Evolutionary conservation across 2,329 filamentous ascomycete species (phyloP), one percentile per base, ranked within the genome.

Genomic region (Myriosclerotinia curreyana): DNA sequence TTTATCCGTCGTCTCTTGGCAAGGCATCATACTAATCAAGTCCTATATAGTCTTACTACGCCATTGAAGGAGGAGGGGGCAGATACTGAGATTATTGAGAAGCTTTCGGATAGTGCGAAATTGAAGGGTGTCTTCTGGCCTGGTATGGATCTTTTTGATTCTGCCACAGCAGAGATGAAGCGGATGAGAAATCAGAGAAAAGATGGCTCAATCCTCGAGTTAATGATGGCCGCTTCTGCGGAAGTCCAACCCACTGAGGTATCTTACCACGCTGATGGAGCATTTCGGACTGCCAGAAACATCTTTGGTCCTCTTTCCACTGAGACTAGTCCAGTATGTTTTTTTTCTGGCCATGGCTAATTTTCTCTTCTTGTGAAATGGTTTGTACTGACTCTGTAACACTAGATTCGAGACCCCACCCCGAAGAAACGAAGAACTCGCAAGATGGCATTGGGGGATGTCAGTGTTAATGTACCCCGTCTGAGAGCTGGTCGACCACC

Each of bases 131-230:
- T 87, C n/a, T 79, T 85, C 54, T 92, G 87, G 81, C 87, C 88
- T 3, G 90, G 90, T 22, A 93, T 93, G 90, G 83, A 85, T 61
- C 81, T 91, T n/a, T 92, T 93, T 73, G 90, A 94, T 75, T 86
- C 90, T 61, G 90, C 90, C 5, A 90, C 87, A 5, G 82, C 86
- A 20, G 84, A 88, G 66, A 88, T 90, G 81, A 88, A 86, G 70
- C 83, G 87, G 53, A 90, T 86, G 77, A 82, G 90, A 60, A 93
- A 93, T 73, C 90, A 94, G 76, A 86, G 88, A 71, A 94, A 94
- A 75, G 85, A 88, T 62, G 81, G 80, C n/a, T 87, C 85, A 0
- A 86, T 91, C n/a, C 77, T 92, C 28, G 80, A 84, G 63, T 83
- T 84, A 65, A 86, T 94, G 75, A 82, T 86, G 69, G 75, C 81